Percentiles rank a stretch among this genome's conserved stretches.
Evolutionary conservation across 176 grass and related monocot genomes (phyloP).

Genomic region (Guadua angustifolia): DNA sequence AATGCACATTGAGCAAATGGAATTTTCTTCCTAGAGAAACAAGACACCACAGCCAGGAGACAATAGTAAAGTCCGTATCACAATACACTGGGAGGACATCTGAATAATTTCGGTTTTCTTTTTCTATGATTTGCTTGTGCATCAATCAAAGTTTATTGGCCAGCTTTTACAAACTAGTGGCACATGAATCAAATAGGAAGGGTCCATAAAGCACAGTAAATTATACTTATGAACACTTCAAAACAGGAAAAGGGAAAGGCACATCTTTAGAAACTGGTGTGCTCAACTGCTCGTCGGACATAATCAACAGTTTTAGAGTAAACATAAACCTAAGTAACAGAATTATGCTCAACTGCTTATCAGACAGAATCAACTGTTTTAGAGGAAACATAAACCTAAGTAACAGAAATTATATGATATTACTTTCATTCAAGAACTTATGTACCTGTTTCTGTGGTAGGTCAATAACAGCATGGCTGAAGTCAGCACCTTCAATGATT

Average conservation of each 20-base stretch:
- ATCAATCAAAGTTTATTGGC: constrained; percentile 7
- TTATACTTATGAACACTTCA: background rate
- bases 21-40: background rate
- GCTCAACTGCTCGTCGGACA: background rate
- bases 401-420: background rate
- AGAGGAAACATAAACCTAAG: background rate
- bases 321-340: background rate
- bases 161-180: constrained; percentile 2
- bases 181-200: background rate
- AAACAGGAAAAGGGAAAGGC: background rate
- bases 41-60: background rate
- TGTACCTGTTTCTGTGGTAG: constrained; percentile 80
- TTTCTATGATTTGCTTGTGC: background rate
- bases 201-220: background rate
- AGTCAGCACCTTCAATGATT: constrained; percentile 87
- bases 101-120: background rate
- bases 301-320: background rate
- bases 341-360: background rate
- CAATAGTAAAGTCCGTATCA: background rate
- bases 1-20: background rate
- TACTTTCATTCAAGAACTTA: background rate
- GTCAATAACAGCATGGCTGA: constrained; percentile 98
- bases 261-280: background rate
- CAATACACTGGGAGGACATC: background rate
- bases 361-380: background rate